These are phyloP conservation scores for Geotrichum restrictum DNA, from an alignment of 1,139 yeast genomes.

Conservation along the genomic window DNA sequence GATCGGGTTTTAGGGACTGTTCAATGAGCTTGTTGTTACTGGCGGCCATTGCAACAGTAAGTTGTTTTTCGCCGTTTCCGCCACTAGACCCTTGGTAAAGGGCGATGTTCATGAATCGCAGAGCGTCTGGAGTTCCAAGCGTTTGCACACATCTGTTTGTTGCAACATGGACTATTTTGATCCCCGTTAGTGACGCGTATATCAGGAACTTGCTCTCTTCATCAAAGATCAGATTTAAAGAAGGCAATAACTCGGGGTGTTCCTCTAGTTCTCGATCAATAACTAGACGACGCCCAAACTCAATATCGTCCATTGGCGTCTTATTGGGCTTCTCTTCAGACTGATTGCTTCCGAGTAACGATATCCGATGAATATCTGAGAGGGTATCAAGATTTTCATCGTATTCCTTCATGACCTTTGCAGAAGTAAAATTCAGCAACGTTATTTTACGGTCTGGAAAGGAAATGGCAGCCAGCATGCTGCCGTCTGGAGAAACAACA, in stretches of 20 bases:
- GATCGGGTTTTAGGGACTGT: constrained; percentile 37
- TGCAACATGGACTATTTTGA: constrained; percentile 39
- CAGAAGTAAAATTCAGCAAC: constrained; percentile 40
- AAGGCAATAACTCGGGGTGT: constrained; percentile 16
- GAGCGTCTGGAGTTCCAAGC: constrained; percentile 40
- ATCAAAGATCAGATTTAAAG: constrained; percentile 37
- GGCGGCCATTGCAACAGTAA: constrained; percentile 42
- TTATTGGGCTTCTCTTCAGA: neutral
- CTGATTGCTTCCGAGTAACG: constrained; percentile 24
- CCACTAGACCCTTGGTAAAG: constrained; percentile 35
- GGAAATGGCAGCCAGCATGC: constrained; percentile 35
- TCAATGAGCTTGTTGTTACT: constrained; percentile 41
- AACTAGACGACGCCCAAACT: constrained; percentile 34
- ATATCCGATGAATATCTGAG: constrained; percentile 33
- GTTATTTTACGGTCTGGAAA: constrained; percentile 39
- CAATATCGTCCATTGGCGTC: constrained; percentile 30
- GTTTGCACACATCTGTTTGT: constrained; percentile 34
- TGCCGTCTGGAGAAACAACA: constrained; percentile 33
- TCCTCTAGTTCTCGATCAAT: constrained; percentile 34
- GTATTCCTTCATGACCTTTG: constrained; percentile 39
- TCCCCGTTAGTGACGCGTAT: constrained; percentile 40
- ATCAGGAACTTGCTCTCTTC: constrained; percentile 39
- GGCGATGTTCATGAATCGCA: constrained; percentile 34
- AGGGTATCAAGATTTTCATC: constrained; percentile 37
- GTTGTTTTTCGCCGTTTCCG: constrained; percentile 28